These are phyloP conservation scores for Phanerochaete carnosa DNA, from an alignment of 768 basidiomycete species.

Conservation along the genomic window DNA sequence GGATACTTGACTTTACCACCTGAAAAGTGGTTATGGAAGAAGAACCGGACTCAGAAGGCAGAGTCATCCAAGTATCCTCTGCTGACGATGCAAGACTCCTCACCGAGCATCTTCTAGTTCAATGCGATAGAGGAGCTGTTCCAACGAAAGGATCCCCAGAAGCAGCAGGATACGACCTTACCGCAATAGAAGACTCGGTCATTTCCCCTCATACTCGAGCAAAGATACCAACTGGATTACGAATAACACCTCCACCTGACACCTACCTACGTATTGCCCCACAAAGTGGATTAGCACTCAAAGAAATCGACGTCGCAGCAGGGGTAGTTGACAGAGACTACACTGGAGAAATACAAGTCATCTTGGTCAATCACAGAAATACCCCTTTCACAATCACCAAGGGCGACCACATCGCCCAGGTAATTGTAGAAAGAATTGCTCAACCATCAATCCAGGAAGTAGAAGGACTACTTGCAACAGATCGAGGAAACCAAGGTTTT, in stretches of 20 bases:
- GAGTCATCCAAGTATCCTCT: background rate
- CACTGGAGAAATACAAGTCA: slow-evolving; percentile 4
- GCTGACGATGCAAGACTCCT: background rate
- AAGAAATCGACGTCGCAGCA: slow-evolving; percentile 4
- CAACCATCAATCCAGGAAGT: background rate
- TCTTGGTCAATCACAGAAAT: slow-evolving; percentile 5
- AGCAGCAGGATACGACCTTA: background rate
- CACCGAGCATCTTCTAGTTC: background rate
- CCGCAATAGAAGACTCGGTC: background rate
- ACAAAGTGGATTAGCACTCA: background rate
- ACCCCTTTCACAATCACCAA: background rate
- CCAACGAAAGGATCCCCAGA: background rate
- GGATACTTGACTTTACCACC: background rate
- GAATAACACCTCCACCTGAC: background rate
- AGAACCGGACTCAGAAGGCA: background rate
- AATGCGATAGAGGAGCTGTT: background rate
- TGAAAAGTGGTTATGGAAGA: background rate
- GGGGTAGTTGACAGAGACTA: slow-evolving; percentile 6
- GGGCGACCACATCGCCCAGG: slow-evolving; percentile 1
- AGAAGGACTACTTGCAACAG: background rate
- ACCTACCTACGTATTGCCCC: slow-evolving; percentile 1
- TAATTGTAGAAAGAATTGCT: slow-evolving; percentile 4
- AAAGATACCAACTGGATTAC: background rate
- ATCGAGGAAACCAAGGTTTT: background rate
- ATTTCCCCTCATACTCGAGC: background rate